Evolutionary conservation across 345 rosid species (phyloP).

Genomic region (Citrus sinensis): DVS_A1.0 CM039169.1:28841001-28841500

Average conservation of each 20-base stretch:
- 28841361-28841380: conserved; percentile 24
- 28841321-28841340: conserved; percentile 34
- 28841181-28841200: conserved; percentile 2
- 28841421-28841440: conserved; percentile 72
- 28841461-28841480: conserved; percentile 77
- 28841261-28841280: conserved; percentile 30
- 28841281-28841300: conserved; percentile 42
- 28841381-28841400: conserved; percentile 26
- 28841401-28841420: conserved; percentile 31
- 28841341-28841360: conserved; percentile 12
- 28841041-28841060: conserved; percentile 1
- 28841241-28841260: conserved; percentile 20
- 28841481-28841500: conserved; percentile 78
- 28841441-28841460: conserved; percentile 56
- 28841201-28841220: conserved; percentile 15
- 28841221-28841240: conserved; percentile 11
- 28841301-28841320: conserved; percentile 39
- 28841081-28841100: not conserved
- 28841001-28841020: not conserved
- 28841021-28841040: not conserved
- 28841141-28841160: conserved; percentile 5
- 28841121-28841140: not conserved
- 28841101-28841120: not conserved
- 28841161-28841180: conserved; percentile 33
- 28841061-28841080: not conserved